Evolutionary conservation across 192 early-diverging fungal genomes (phyloP).

Genomic region (Entophlyctis luteolus): DNA sequence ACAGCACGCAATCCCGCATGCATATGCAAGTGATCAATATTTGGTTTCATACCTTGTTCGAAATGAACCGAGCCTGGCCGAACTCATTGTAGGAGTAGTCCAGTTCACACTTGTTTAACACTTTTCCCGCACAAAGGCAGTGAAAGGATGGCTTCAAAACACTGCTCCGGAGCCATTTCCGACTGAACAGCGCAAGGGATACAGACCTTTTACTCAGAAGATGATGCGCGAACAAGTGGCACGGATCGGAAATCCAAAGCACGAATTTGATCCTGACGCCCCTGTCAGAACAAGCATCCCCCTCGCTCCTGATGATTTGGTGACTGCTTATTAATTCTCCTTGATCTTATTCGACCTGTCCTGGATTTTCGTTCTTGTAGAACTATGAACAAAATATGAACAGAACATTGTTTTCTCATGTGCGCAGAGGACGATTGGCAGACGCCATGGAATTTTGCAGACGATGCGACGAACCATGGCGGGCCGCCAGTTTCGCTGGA

Average conservation of each 20-base stretch:
- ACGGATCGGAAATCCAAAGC: conserved; percentile 11
- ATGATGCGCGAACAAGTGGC: not conserved
- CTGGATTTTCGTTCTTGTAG: conserved; percentile 1
- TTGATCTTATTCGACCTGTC: not conserved
- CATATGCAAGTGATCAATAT: conserved; percentile 11
- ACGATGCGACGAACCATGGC: conserved; percentile 72
- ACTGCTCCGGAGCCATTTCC: conserved; percentile 32
- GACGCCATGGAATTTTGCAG: conserved; percentile 70
- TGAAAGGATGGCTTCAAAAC: conserved; percentile 45
- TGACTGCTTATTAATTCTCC: not conserved
- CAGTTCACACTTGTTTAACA: not conserved
- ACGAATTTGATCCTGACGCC: conserved; percentile 45
- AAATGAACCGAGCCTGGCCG: not conserved
- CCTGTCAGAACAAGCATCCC: conserved; percentile 28
- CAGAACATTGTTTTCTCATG: conserved; percentile 69
- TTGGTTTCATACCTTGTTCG: not conserved
- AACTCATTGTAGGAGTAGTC: not conserved
- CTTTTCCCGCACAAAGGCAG: conserved; percentile 18
- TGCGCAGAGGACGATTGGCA: conserved; percentile 66
- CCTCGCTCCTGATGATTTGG: conserved; percentile 33
- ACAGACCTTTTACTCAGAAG: conserved; percentile 30
- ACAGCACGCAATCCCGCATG: not conserved
- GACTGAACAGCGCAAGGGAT: conserved; percentile 31
- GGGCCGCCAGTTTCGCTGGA: conserved; percentile 73
- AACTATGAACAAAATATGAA: conserved; percentile 54